phyloP scores from a whole-genome alignment of 2,329 filamentous ascomycete genomes.

The Plectosphaerella cucumerina region DNA sequence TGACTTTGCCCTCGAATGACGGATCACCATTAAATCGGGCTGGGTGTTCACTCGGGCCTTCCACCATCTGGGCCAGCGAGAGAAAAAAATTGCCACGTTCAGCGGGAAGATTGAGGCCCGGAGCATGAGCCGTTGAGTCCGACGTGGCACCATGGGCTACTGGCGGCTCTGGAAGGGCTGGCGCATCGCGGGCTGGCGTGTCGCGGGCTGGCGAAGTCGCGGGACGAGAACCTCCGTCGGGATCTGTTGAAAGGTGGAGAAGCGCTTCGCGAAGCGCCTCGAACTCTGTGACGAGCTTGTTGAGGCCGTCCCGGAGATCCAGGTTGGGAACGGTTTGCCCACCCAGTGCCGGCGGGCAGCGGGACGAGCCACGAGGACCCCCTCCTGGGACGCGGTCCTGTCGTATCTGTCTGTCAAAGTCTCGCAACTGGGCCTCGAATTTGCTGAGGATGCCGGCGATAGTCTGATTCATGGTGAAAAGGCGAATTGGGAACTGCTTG shows the following conservation, averaged over 20 bases:
- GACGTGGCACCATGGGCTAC: not conserved
- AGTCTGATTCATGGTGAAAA: no score
- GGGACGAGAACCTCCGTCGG: not conserved
- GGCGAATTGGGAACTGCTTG: no score
- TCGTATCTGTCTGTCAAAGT: no score
- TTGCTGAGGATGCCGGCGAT: no score
- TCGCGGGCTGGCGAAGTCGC: not conserved
- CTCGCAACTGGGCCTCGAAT: no score
- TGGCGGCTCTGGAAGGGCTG: not conserved
- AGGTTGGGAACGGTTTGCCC: not conserved
- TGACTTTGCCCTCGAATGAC: not conserved
- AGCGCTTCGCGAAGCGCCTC: no score
- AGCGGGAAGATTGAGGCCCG: not conserved
- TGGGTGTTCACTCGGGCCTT: not conserved
- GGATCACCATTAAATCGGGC: not conserved
- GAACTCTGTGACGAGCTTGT: no score
- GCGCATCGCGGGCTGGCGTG: not conserved
- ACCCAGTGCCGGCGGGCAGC: not conserved
- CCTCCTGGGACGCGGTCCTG: no score
- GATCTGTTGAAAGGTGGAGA: not conserved
- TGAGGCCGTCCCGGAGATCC: no score
- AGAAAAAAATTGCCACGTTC: not conserved
- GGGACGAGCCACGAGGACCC: no score
- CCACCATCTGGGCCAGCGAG: not conserved
- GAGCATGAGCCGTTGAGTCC: not conserved